A percentile compares a stretch with the other conserved stretches of the same genome.
Conservation (phyloP, 1,139 yeast species). For the Candida frijolesensis region DNA sequence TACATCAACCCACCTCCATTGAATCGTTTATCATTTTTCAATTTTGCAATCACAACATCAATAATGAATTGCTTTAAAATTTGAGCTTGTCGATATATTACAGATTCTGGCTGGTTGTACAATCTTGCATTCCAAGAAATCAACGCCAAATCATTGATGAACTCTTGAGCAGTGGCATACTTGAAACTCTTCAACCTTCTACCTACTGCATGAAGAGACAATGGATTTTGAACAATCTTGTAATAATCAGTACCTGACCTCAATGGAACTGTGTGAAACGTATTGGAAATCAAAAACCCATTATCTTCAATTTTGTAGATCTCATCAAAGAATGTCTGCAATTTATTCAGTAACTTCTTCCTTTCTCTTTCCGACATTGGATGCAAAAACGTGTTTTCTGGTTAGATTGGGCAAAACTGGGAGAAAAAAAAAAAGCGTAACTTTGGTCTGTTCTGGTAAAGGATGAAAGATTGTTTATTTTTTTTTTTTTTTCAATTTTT, state of each 20-base stretch:
- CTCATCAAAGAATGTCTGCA: constrained; percentile 42
- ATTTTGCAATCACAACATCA: constrained; percentile 56
- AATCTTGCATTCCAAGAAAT: constrained; percentile 89
- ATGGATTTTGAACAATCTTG: constrained; percentile 43
- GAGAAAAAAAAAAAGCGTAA: background rate
- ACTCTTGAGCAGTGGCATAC: constrained; percentile 65
- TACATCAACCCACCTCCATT: constrained; percentile 50
- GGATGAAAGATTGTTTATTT: constrained; percentile 1
- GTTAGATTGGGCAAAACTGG: background rate
- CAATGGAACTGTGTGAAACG: constrained; percentile 56
- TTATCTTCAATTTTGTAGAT: constrained; percentile 49
- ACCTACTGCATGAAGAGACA: constrained; percentile 46
- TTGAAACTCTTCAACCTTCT: constrained; percentile 47
- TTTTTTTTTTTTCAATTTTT: background rate
- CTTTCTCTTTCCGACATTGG: constrained; percentile 38
- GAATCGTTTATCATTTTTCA: constrained; percentile 44
- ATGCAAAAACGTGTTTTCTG: background rate
- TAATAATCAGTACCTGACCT: constrained; percentile 51
- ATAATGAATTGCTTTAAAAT: constrained; percentile 64
- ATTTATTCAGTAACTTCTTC: constrained; percentile 43
- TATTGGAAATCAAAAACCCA: constrained; percentile 44
- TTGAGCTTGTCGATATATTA: constrained; percentile 71
- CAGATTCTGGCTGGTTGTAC: constrained; percentile 72
- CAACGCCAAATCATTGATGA: constrained; percentile 76
- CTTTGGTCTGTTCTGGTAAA: background rate